A percentile compares a stretch with the other conserved stretches of the same genome.
These are phyloP conservation scores for Globisporangium carolinianum DNA, from an alignment of 352 stramenopile species.

Conservation along the genomic window DNA sequence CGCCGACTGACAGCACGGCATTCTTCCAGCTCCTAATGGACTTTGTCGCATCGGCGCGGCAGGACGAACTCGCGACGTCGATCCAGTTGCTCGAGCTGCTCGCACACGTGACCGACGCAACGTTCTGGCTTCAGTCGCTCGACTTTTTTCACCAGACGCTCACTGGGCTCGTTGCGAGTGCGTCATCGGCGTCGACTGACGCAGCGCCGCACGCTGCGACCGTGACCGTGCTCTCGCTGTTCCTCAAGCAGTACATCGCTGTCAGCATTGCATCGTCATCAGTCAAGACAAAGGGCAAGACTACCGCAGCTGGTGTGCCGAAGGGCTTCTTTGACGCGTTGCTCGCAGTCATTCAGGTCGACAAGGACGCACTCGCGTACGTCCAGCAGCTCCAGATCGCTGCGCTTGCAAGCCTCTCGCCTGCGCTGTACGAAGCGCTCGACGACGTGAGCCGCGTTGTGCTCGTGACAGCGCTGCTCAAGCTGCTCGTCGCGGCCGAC, in stretches of 20 bases:
- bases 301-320: conserved; percentile 15
- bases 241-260: conserved; percentile 57
- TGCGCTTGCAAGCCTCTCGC: conserved; percentile 29
- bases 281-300: conserved; percentile 20
- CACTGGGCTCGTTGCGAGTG: conserved; percentile 12
- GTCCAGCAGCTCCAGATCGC: conserved; percentile 40
- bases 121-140: conserved; percentile 60
- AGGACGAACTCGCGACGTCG: conserved; percentile 35
- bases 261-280: conserved; percentile 10
- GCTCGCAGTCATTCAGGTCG: conserved; percentile 32
- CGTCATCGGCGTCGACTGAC: not conserved
- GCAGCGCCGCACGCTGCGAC: conserved; percentile 1
- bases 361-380: conserved; percentile 22
- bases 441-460: conserved; percentile 43
- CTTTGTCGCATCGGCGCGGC: conserved; percentile 39
- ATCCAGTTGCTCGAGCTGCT: conserved; percentile 64
- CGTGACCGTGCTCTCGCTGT: conserved; percentile 30
- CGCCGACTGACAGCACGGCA: conserved; percentile 16
- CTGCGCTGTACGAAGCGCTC: conserved; percentile 34
- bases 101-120: conserved; percentile 31
- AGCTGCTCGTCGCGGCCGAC: conserved; percentile 53
- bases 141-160: conserved; percentile 57
- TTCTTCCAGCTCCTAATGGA: conserved; percentile 44
- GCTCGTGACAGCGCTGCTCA: conserved; percentile 40
- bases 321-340: conserved; percentile 56